A percentile compares a stretch with the other conserved stretches of the same genome.
These are phyloP conservation scores for Exsudoporus frostii DNA, from an alignment of 768 basidiomycete genomes.

Conservation along the genomic window DNA sequence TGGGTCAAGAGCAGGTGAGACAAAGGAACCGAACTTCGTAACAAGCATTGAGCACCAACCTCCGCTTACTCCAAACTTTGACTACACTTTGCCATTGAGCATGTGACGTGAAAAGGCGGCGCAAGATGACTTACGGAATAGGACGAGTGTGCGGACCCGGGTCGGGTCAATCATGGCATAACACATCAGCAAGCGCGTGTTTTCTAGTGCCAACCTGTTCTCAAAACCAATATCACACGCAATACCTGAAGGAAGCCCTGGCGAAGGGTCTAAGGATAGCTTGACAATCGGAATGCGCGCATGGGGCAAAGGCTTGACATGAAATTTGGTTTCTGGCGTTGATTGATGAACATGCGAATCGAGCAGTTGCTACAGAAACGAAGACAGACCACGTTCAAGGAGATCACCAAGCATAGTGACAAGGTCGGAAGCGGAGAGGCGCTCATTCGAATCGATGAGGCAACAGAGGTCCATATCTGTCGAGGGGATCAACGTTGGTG, in stretches of 20 bases:
- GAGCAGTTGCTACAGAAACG: neutral
- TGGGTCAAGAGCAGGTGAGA: conserved; percentile 27
- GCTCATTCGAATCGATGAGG: conserved; percentile 85
- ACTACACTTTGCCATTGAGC: conserved; percentile 47
- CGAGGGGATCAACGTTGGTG: conserved; percentile 7
- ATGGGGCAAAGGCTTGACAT: conserved; percentile 93
- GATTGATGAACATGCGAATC: conserved; percentile 12
- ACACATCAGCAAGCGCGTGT: conserved; percentile 92
- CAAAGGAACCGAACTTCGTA: neutral
- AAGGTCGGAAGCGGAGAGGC: conserved; percentile 78
- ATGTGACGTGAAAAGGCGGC: conserved; percentile 1
- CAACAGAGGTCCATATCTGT: conserved; percentile 99
- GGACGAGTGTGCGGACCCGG: conserved; percentile 87
- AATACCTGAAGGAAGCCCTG: conserved; percentile 79
- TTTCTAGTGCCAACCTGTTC: conserved; percentile 94
- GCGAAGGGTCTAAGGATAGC: conserved; percentile 85
- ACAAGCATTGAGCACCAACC: conserved; percentile 41
- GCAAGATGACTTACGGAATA: conserved; percentile 77
- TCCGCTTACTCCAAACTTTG: conserved; percentile 98
- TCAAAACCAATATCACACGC: conserved; percentile 99
- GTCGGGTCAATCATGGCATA: conserved; percentile 97
- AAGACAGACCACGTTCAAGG: conserved; percentile 79
- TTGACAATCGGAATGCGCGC: conserved; percentile 99
- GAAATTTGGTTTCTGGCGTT: conserved; percentile 82
- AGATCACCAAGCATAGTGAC: conserved; percentile 93